Conservation (phyloP, 75 land plant species). For the Cupressus sempervirens region DNA sequence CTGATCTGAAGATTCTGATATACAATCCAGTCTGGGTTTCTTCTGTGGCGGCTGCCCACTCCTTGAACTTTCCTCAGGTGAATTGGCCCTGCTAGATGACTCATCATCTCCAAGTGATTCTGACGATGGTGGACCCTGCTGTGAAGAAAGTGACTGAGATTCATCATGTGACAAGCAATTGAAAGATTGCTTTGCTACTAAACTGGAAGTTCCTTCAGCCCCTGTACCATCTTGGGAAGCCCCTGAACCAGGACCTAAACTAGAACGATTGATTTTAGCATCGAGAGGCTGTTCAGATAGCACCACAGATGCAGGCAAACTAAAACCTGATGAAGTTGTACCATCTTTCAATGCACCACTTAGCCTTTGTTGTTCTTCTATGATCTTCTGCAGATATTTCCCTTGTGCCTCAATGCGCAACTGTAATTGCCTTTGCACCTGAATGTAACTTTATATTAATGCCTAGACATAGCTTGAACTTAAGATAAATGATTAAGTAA, state of each 20-base stretch:
- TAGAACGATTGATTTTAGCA: slow-evolving; percentile 1
- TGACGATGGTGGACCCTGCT: slow-evolving; percentile 12
- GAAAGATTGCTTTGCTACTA: neutral
- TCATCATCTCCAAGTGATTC: slow-evolving; percentile 12
- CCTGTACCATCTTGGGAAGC: slow-evolving; percentile 10
- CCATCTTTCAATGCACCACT: slow-evolving; percentile 49
- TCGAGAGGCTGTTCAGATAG: neutral
- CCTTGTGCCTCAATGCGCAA: slow-evolving; percentile 96
- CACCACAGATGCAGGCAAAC: slow-evolving; percentile 17
- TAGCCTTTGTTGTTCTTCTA: slow-evolving; percentile 82
- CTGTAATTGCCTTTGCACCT: slow-evolving; percentile 97
- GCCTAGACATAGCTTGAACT: neutral
- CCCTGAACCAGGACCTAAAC: neutral
- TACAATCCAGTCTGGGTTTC: slow-evolving; percentile 8
- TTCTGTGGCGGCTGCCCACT: slow-evolving; percentile 5
- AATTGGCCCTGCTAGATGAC: slow-evolving; percentile 7
- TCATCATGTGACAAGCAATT: slow-evolving; percentile 13
- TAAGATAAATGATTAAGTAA: neutral
- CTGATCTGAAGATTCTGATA: slow-evolving; percentile 11
- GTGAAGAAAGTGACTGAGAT: slow-evolving; percentile 11
- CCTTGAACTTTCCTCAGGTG: slow-evolving; percentile 4
- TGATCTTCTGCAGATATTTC: slow-evolving; percentile 88
- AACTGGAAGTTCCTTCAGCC: slow-evolving; percentile 10
- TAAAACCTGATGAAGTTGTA: slow-evolving; percentile 21
- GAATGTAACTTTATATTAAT: slow-evolving; percentile 5